Base-by-base conservation (phyloP, 2,329 filamentous ascomycete genomes). In the Diplocarpon rosae region DNA sequence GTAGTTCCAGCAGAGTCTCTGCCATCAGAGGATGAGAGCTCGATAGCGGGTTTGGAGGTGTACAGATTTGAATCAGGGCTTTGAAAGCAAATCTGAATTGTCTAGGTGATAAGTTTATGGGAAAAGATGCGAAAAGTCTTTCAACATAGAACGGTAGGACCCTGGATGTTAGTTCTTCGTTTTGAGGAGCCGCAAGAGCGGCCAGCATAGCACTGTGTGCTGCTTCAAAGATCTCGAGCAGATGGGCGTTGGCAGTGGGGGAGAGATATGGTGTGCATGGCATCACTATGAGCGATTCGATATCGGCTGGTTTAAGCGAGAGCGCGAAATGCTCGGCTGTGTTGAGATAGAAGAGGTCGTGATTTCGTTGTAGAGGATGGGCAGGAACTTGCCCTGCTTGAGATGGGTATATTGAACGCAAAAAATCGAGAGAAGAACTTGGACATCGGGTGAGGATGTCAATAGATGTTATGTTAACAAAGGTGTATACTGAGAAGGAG, bases 271-370 rank as follows among this genome's bases (percentile, higher is more conserved):
- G 78, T 6, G 74, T 68, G 12, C 79, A 73, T 2, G 78, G 73
- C 5, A 72, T 68, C 11, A 84, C 66, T 4, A 85, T 66, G 4
- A 83, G 65, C 6, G 75, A 69, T 55, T 83, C 78, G 44, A 73
- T 77, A 8, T 72, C 68, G 2, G 66, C 55, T 2, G 76, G 66
- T 0, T 74, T 66, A 3, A 85, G 63, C 2, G 73, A 63, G 10
- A 80, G 63, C 0, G 79, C 76, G 56, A 85, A 80, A 58, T 84
- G 78, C 59, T 86, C 81, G 4, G 75, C 72, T 0, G 74, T 78
- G 56, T 85, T 85, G 46, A 86, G 70, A 60, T 84, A 85, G 66
- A 78, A 85, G n/a, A 85, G 70, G 59, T 85, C 81, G 7, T 81
- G 66, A 47, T 71, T 76, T 27, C 80, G 69, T 52, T 83, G 78